Conservation (phyloP, 2,329 filamentous ascomycete species). For the Pseudogymnoascus sp. region DNA sequence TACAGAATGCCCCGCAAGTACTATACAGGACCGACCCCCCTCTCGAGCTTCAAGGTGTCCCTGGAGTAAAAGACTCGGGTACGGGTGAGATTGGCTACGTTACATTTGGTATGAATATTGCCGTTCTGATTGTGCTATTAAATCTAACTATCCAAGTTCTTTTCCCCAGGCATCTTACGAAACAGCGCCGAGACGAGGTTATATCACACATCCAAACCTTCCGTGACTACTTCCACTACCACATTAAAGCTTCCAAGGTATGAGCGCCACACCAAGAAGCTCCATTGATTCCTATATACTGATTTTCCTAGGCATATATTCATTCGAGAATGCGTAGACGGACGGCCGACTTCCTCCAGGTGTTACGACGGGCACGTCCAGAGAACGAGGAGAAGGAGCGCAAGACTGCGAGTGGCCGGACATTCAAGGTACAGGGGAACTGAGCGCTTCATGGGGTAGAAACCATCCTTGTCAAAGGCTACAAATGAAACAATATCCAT, state of each 20-base stretch:
- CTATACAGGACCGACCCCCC: conserved; percentile 92
- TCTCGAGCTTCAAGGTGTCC: conserved; percentile 78
- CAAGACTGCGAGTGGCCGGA: conserved; percentile 94
- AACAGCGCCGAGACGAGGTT: conserved; percentile 83
- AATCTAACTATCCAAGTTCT: conserved; percentile 52
- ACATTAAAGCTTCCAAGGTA: conserved; percentile 97
- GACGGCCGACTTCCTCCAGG: conserved; percentile 97
- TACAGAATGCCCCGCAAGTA: conserved; percentile 97
- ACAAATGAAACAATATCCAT: conserved; percentile 6
- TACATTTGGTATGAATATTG: conserved; percentile 66
- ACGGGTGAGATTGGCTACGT: conserved; percentile 92
- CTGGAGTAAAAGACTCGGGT: conserved; percentile 67
- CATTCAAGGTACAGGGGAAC: conserved; percentile 52
- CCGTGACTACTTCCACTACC: conserved; percentile 99
- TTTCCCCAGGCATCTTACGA: conserved; percentile 88
- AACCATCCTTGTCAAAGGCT: not conserved
- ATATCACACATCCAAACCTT: conserved; percentile 99
- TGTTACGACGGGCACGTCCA: conserved; percentile 89
- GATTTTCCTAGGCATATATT: conserved; percentile 66
- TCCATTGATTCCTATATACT: conserved; percentile 13
- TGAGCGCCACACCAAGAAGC: not conserved
- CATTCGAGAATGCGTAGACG: conserved; percentile 96
- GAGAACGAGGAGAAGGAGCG: conserved; percentile 96
- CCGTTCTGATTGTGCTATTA: conserved; percentile 14
- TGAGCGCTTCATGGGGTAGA: conserved; percentile 10